Conservation (phyloP, 2,329 filamentous ascomycete genomes). For the Xylariaceae sp. region DNA sequence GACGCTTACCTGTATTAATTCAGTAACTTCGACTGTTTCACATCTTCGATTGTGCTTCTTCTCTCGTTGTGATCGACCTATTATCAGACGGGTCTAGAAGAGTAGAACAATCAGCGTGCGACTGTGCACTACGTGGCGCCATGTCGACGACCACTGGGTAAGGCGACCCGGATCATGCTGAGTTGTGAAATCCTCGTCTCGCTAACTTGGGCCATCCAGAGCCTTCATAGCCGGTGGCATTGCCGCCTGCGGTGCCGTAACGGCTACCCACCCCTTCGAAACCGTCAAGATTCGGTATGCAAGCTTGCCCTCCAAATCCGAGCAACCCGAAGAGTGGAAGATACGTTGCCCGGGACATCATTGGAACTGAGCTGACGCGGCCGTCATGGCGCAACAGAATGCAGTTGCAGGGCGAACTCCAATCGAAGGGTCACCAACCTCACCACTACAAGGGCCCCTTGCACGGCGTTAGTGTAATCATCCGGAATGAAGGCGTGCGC, state of each 20-base stretch:
- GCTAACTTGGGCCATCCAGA: slow-evolving; percentile 36
- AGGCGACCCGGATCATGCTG: slow-evolving; percentile 5
- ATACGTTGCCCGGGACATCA: neutral
- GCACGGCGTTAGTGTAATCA: slow-evolving; percentile 84
- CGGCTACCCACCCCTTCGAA: slow-evolving; percentile 95
- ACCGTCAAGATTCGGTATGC: slow-evolving; percentile 93
- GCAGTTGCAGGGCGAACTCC: slow-evolving; percentile 93
- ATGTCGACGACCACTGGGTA: slow-evolving; percentile 33
- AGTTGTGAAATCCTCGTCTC: neutral
- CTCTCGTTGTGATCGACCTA: too few relatives aligned
- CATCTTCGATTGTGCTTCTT: too few relatives aligned
- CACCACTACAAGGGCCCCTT: slow-evolving; percentile 87
- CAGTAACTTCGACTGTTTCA: too few relatives aligned
- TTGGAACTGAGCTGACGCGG: slow-evolving; percentile 12
- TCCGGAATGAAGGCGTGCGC: slow-evolving; percentile 79
- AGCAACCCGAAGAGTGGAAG: neutral
- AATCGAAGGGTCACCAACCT: slow-evolving; percentile 76
- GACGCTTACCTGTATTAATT: too few relatives aligned
- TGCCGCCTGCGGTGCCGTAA: slow-evolving; percentile 94
- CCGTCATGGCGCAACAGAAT: slow-evolving; percentile 50
- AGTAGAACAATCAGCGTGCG: slow-evolving; percentile 16
- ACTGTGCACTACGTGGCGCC: slow-evolving; percentile 15
- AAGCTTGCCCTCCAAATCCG: neutral
- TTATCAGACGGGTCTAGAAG: neutral
- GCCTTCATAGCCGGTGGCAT: slow-evolving; percentile 95